A percentile compares a stretch with the other conserved stretches of the same genome.
These are phyloP conservation scores for Curvularia hawaiiensis DNA, from an alignment of 2,329 filamentous ascomycete genomes.

Conservation along the genomic window DNA sequence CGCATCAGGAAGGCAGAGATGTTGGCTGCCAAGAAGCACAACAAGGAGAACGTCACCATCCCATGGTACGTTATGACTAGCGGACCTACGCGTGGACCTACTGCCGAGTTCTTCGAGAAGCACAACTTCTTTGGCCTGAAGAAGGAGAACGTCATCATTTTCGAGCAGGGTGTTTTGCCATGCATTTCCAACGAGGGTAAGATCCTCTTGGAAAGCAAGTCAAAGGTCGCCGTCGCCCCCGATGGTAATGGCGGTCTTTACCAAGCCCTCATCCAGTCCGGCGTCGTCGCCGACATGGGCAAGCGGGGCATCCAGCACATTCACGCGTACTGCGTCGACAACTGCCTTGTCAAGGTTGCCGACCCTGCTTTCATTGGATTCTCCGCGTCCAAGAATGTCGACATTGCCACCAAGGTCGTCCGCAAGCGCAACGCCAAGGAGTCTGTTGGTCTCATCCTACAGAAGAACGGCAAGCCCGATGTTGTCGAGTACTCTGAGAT, in stretches of 20 bases:
- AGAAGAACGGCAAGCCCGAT: conserved; percentile 94
- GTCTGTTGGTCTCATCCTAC: conserved; percentile 90
- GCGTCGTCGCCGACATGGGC: conserved; percentile 85
- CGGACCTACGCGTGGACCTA: conserved; percentile 87
- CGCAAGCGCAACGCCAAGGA: conserved; percentile 97
- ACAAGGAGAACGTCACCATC: conserved; percentile 64
- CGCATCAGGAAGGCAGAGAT: conserved; percentile 85
- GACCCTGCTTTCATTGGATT: conserved; percentile 97
- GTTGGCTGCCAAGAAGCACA: conserved; percentile 74
- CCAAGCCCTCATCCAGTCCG: conserved; percentile 80
- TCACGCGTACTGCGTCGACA: conserved; percentile 98
- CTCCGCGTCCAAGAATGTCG: conserved; percentile 82
- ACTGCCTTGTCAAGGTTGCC: conserved; percentile 98
- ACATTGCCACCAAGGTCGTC: conserved; percentile 99
- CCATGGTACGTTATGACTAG: conserved; percentile 99
- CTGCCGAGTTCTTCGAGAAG: conserved; percentile 90
- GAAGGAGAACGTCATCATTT: conserved; percentile 85
- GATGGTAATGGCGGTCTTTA: conserved; percentile 98
- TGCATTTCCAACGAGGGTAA: conserved; percentile 98
- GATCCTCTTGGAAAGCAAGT: conserved; percentile 90
- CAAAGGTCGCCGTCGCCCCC: conserved; percentile 88
- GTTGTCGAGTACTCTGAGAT: conserved; percentile 99
- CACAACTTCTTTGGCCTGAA: conserved; percentile 89
- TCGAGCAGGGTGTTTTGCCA: conserved; percentile 95
- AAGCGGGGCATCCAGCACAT: conserved; percentile 91